phyloP scores from a whole-genome alignment of 2,329 filamentous ascomycete species.

The Colletotrichum orchidophilum region DNA sequence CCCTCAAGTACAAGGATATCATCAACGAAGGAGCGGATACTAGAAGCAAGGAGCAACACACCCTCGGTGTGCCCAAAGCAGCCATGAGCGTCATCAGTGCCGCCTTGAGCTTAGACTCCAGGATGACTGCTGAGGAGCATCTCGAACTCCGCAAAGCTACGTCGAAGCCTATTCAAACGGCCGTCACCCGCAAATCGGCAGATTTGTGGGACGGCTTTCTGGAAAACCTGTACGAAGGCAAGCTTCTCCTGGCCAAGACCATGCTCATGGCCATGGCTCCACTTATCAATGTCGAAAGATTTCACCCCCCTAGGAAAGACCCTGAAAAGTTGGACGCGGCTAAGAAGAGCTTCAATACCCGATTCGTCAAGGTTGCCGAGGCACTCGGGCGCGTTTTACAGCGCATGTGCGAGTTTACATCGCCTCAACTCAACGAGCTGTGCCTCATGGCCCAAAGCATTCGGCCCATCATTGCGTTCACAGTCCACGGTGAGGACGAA shows the following conservation, averaged over 20 bases:
- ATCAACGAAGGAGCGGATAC: conserved; percentile 63
- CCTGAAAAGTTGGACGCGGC: conserved; percentile 48
- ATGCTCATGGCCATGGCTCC: conserved; percentile 76
- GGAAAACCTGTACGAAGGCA: conserved; percentile 71
- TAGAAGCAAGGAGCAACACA: conserved; percentile 43
- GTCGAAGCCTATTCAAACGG: conserved; percentile 65
- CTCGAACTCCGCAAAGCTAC: conserved; percentile 31
- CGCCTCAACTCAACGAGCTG: conserved; percentile 73
- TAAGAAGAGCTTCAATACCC: conserved; percentile 80
- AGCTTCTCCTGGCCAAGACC: conserved; percentile 77
- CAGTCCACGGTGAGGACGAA: conserved; percentile 82
- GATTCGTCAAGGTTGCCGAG: conserved; percentile 65
- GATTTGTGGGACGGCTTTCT: conserved; percentile 83
- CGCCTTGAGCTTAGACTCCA: conserved; percentile 59
- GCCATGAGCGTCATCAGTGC: conserved; percentile 61
- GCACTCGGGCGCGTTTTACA: conserved; percentile 80
- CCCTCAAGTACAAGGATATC: conserved; percentile 69
- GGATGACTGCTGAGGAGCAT: conserved; percentile 52
- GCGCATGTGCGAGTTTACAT: conserved; percentile 79
- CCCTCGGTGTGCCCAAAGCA: conserved; percentile 56
- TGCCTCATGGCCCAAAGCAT: conserved; percentile 75
- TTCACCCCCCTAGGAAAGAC: conserved; percentile 64
- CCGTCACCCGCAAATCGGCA: conserved; percentile 75
- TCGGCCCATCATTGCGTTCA: conserved; percentile 78
- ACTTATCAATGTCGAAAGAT: conserved; percentile 79